These are phyloP conservation scores for Trypanosoma caninum DNA, from an alignment of 208 protist species.

Conservation along the genomic window DNA sequence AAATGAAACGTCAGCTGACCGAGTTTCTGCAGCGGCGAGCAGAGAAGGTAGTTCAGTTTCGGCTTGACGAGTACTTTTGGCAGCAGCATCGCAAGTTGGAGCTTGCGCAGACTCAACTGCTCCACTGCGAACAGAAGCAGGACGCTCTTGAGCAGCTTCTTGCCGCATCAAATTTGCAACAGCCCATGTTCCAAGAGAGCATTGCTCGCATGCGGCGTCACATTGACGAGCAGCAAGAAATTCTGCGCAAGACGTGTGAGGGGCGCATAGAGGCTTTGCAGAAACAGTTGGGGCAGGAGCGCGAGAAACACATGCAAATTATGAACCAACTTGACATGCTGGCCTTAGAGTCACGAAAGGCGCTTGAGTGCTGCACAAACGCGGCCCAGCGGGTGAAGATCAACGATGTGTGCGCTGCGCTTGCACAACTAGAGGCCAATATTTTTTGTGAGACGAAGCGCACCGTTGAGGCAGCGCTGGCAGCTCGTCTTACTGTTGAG, in stretches of 20 bases:
- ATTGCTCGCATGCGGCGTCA: conserved; percentile 19
- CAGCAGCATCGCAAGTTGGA: conserved; percentile 15
- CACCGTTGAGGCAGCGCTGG: not conserved
- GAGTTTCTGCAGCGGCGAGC: conserved; percentile 27
- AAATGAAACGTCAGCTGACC: conserved; percentile 5
- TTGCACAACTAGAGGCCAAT: conserved; percentile 51
- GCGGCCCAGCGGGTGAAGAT: conserved; percentile 28
- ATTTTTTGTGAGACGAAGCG: conserved; percentile 22
- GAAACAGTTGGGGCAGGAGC: conserved; percentile 32
- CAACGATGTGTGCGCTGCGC: conserved; percentile 39
- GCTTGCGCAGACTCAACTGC: conserved; percentile 9
- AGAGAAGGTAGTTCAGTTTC: conserved; percentile 22
- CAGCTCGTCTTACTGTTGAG: not conserved
- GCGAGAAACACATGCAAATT: conserved; percentile 35
- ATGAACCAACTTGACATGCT: conserved; percentile 51
- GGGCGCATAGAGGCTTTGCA: conserved; percentile 26
- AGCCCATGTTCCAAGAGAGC: conserved; percentile 3
- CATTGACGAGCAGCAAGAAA: conserved; percentile 31
- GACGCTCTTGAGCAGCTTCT: conserved; percentile 18
- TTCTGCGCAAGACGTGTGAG: conserved; percentile 28
- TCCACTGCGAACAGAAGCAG: conserved; percentile 14
- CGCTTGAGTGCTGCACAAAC: conserved; percentile 28
- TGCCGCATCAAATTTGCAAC: conserved; percentile 5
- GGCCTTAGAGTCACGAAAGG: conserved; percentile 44
- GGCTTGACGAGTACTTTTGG: conserved; percentile 7